Conservation (phyloP, 345 rosid genomes). For the Salix koriyanagi region DNA sequence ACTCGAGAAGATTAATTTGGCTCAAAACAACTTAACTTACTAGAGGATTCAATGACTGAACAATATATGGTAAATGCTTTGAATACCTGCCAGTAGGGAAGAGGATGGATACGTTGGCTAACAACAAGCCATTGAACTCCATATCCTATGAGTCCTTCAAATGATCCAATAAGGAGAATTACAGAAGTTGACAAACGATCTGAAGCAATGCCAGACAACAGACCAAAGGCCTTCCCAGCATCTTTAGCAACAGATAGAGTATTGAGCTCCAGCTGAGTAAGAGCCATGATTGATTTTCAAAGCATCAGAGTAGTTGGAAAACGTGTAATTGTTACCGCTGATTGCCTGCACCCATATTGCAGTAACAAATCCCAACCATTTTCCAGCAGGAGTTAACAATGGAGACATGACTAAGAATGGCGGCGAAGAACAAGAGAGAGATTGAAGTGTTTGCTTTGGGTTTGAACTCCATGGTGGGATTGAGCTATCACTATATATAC, state of each 20-base stretch:
- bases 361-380: constrained; percentile 60
- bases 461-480: not conserved
- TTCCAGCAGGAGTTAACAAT: constrained; percentile 28
- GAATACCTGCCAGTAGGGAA: constrained; percentile 59
- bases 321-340: constrained; percentile 63
- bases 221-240: constrained; percentile 62
- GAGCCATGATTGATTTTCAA: constrained; percentile 56
- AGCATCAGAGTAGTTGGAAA: constrained; percentile 56
- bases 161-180: constrained; percentile 41
- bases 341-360: constrained; percentile 62
- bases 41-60: too few relatives aligned
- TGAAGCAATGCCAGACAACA: constrained; percentile 54
- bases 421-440: not conserved
- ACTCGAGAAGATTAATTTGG: too few relatives aligned
- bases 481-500: not conserved
- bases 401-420: not conserved
- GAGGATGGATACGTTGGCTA: constrained; percentile 42
- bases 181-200: constrained; percentile 41
- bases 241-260: constrained; percentile 59
- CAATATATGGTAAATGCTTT: too few relatives aligned
- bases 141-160: constrained; percentile 55
- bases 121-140: constrained; percentile 74
- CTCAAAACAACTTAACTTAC: too few relatives aligned
- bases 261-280: constrained; percentile 52
- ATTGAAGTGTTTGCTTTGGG: not conserved